These are phyloP conservation scores for Mucuna pruriens DNA, from an alignment of 306 rosid species.

Conservation along the genomic window DNA sequence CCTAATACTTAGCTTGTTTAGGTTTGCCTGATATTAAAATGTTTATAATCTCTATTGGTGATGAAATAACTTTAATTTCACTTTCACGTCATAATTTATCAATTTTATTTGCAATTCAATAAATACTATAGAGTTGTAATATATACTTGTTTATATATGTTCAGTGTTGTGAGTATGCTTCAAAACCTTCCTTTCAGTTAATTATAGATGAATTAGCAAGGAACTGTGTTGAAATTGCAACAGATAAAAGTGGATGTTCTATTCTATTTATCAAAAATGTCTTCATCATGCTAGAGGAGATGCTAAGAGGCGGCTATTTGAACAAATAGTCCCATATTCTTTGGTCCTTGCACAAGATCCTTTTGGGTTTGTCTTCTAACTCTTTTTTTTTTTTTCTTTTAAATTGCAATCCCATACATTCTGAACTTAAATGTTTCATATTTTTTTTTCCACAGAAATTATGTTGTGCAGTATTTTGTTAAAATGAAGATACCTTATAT, in stretches of 20 bases:
- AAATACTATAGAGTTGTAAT: not conserved
- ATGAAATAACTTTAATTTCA: not conserved
- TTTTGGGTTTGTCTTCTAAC: constrained; percentile 44
- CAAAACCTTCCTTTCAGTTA: constrained; percentile 16
- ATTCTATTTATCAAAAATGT: constrained; percentile 23
- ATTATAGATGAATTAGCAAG: constrained; percentile 33
- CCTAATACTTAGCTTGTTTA: no score
- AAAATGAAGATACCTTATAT: not conserved
- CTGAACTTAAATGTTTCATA: not conserved
- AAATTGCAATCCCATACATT: not conserved
- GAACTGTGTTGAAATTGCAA: constrained; percentile 38
- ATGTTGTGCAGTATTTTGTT: constrained; percentile 45
- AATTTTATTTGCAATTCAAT: not conserved
- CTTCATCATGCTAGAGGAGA: not conserved
- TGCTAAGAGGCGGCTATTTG: not conserved
- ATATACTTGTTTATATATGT: not conserved
- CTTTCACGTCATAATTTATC: not conserved
- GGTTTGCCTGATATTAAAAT: no score
- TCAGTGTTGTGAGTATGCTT: not conserved
- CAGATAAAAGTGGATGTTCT: constrained; percentile 41
- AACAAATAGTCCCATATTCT: not conserved
- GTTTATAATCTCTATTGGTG: no score
- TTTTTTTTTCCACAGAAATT: constrained; percentile 42
- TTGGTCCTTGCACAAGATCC: constrained; percentile 29
- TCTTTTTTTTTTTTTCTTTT: not conserved